Evolutionary conservation across 1,284 basidiomycete species (phyloP).

Genomic region (Cutaneotrichosporon daszewskae): DNA sequence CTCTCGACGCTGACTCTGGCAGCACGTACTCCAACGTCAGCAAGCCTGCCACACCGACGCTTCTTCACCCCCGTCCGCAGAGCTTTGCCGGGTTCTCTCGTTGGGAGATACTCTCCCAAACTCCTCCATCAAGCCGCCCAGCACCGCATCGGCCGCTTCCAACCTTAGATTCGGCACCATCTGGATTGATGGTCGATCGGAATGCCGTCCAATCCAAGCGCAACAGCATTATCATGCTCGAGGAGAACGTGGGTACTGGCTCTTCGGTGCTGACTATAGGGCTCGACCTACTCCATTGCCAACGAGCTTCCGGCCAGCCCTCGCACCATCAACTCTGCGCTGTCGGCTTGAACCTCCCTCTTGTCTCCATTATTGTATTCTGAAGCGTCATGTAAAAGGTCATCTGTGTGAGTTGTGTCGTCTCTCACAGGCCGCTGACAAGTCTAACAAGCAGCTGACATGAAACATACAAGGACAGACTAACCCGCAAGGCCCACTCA

Average conservation of each 20-base stretch:
- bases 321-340: no score
- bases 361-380: neutral
- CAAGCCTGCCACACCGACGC: neutral
- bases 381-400: neutral
- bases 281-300: slow-evolving; percentile 11
- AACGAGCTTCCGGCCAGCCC: slow-evolving; percentile 1
- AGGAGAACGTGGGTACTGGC: slow-evolving; percentile 1
- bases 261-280: neutral
- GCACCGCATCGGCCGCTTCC: neutral
- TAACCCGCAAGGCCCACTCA: neutral
- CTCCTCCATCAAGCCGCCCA: neutral
- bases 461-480: neutral
- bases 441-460: no score
- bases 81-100: slow-evolving; percentile 10
- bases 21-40: neutral
- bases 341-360: no score
- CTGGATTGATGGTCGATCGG: neutral
- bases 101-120: neutral
- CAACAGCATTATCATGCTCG: slow-evolving; percentile 2
- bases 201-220: neutral
- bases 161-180: neutral
- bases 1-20: neutral
- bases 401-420: neutral
- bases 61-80: slow-evolving; percentile 3
- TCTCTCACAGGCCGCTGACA: no score